A percentile compares a stretch with the other conserved stretches of the same genome.
These are phyloP conservation scores for Kwoniella shivajii DNA, from an alignment of 1,284 basidiomycete species.

Conservation along the genomic window DNA sequence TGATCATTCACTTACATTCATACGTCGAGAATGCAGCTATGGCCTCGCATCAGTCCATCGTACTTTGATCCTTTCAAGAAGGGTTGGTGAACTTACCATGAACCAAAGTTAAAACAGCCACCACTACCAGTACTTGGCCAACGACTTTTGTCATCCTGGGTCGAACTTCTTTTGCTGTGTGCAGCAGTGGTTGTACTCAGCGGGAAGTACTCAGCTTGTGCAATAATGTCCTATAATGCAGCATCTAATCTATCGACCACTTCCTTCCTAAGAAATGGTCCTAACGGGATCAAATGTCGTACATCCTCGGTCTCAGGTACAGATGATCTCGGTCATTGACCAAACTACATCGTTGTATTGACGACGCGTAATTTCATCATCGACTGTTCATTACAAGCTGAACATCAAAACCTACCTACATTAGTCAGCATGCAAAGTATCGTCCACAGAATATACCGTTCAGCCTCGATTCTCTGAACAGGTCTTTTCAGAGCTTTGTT, in stretches of 20 bases:
- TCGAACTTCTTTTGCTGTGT: neutral
- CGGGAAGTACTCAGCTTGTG: neutral
- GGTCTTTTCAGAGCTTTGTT: too few relatives aligned
- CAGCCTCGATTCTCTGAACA: too few relatives aligned
- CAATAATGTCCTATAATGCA: neutral
- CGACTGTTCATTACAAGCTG: too few relatives aligned
- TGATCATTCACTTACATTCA: slow-evolving; percentile 39
- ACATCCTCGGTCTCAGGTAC: neutral
- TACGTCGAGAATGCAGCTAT: slow-evolving; percentile 53
- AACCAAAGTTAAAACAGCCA: slow-evolving; percentile 39
- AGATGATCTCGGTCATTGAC: neutral
- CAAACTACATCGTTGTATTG: too few relatives aligned
- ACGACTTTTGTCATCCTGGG: slow-evolving; percentile 19
- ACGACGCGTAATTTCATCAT: too few relatives aligned
- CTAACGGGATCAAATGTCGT: neutral
- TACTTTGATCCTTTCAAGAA: neutral
- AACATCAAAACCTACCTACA: too few relatives aligned
- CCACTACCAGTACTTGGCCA: slow-evolving; percentile 32
- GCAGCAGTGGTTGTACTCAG: neutral
- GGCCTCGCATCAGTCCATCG: neutral
- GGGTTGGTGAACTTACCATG: slow-evolving; percentile 32
- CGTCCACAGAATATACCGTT: too few relatives aligned
- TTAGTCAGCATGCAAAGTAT: too few relatives aligned
- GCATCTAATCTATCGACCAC: neutral
- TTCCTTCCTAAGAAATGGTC: neutral